Percentiles rank a stretch among this genome's conserved stretches.
These are phyloP conservation scores for Pseudogymnoascus sp. DNA, from an alignment of 2,329 filamentous ascomycete genomes.

Conservation along the genomic window DNA sequence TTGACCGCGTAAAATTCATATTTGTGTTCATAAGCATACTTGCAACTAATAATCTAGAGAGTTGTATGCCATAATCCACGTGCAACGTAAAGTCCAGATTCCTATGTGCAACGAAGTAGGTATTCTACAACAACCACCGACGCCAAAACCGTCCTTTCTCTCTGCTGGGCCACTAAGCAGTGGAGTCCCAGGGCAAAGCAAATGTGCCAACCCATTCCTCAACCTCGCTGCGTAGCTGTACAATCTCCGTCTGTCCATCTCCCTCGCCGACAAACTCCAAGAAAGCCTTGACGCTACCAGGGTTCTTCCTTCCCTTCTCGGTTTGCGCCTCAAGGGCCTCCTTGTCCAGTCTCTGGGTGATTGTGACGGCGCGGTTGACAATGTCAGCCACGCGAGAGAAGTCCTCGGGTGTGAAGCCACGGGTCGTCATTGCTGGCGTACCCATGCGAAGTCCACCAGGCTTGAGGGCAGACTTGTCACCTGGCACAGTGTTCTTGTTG, in stretches of 20 bases:
- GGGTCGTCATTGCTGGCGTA: slow-evolving; percentile 94
- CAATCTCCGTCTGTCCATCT: slow-evolving; percentile 61
- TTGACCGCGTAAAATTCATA: not conserved
- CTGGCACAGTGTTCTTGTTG: slow-evolving; percentile 98
- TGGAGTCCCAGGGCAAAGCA: slow-evolving; percentile 55
- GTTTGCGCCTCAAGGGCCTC: slow-evolving; percentile 62
- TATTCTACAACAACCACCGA: slow-evolving; percentile 6
- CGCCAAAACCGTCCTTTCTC: not conserved
- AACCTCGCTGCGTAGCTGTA: slow-evolving; percentile 67
- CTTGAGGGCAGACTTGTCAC: slow-evolving; percentile 86
- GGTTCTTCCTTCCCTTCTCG: slow-evolving; percentile 58
- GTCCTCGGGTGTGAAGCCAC: slow-evolving; percentile 83
- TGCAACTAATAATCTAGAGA: not conserved
- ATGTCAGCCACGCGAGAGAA: slow-evolving; percentile 82
- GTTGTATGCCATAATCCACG: not conserved
- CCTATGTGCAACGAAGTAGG: slow-evolving; percentile 7
- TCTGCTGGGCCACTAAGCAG: not conserved
- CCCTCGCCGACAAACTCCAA: slow-evolving; percentile 61
- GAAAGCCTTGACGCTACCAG: slow-evolving; percentile 59
- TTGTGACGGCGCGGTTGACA: slow-evolving; percentile 73
- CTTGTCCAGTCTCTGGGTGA: slow-evolving; percentile 70
- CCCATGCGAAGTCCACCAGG: slow-evolving; percentile 91
- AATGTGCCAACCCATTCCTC: slow-evolving; percentile 72
- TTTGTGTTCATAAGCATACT: slow-evolving; percentile 7
- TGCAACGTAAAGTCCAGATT: not conserved